Percentiles rank a stretch among this genome's conserved stretches.
These are phyloP conservation scores for Epicoccum sorghinum DNA, from an alignment of 2,329 filamentous ascomycete genomes.

Conservation along the genomic window DNA sequence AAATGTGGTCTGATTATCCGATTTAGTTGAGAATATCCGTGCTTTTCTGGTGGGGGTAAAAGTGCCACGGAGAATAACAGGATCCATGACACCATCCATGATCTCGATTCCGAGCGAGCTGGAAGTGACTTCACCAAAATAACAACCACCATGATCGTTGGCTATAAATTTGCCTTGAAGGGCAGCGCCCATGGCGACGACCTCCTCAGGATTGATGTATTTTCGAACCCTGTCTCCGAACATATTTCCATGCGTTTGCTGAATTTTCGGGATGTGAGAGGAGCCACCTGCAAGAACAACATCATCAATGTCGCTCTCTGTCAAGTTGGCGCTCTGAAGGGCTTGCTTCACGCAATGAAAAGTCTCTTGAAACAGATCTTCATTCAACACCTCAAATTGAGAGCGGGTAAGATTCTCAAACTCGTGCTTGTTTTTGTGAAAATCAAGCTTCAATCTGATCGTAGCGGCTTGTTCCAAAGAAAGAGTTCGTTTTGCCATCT, in stretches of 20 bases:
- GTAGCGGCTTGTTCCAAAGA: slow-evolving; percentile 90
- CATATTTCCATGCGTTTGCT: slow-evolving; percentile 92
- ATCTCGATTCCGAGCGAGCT: slow-evolving; percentile 97
- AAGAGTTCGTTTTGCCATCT: slow-evolving; percentile 98
- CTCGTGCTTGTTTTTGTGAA: slow-evolving; percentile 96
- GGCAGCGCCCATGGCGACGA: slow-evolving; percentile 95
- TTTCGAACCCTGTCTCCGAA: slow-evolving; percentile 99
- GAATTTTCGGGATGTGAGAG: slow-evolving; percentile 98
- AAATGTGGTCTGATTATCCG: slow-evolving; percentile 95
- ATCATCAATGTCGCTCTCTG: slow-evolving; percentile 93
- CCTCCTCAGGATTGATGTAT: slow-evolving; percentile 99
- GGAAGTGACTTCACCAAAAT: slow-evolving; percentile 97
- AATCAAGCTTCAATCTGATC: slow-evolving; percentile 89
- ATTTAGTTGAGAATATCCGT: slow-evolving; percentile 97
- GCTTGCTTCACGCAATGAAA: slow-evolving; percentile 99
- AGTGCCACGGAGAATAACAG: slow-evolving; percentile 92
- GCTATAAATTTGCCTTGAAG: slow-evolving; percentile 96
- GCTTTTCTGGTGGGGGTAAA: slow-evolving; percentile 95
- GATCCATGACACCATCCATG: slow-evolving; percentile 96
- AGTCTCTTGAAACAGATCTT: slow-evolving; percentile 99
- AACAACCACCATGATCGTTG: slow-evolving; percentile 81
- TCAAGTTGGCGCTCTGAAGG: slow-evolving; percentile 95
- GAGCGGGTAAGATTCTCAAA: slow-evolving; percentile 97
- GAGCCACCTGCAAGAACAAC: slow-evolving; percentile 98
- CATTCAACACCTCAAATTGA: slow-evolving; percentile 99